Conservation (phyloP, 1,139 yeast genomes). For the Debaryomyces psychrophilus region DNA sequence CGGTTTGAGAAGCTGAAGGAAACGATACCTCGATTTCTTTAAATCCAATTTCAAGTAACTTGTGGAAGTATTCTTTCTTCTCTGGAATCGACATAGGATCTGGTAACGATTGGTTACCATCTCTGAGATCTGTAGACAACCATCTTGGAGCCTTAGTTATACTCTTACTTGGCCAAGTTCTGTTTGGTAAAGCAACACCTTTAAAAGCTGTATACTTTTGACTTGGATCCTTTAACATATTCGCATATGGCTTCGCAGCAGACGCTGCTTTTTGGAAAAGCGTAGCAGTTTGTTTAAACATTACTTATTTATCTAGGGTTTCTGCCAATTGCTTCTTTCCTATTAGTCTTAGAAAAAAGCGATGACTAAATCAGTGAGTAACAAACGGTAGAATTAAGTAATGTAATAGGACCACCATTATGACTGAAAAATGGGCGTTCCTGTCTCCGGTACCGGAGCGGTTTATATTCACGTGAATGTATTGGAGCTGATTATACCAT, state of each 20-base stretch:
- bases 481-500: background rate
- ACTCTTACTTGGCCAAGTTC: constrained; percentile 47
- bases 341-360: constrained; percentile 6
- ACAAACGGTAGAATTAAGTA: background rate
- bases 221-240: constrained; percentile 48
- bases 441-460: constrained; percentile 6
- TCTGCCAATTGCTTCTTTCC: constrained; percentile 3
- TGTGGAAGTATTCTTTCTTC: constrained; percentile 49
- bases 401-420: constrained; percentile 1
- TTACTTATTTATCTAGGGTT: constrained; percentile 12
- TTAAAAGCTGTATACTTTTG: constrained; percentile 43
- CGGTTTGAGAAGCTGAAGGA: constrained; percentile 54
- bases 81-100: constrained; percentile 53
- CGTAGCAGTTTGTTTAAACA: constrained; percentile 30
- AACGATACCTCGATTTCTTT: constrained; percentile 54
- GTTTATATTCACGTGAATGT: background rate
- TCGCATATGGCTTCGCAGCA: constrained; percentile 21
- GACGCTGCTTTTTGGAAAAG: constrained; percentile 33
- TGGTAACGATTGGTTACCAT: constrained; percentile 53
- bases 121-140: constrained; percentile 54
- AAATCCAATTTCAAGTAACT: constrained; percentile 49
- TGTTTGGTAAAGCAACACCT: constrained; percentile 40
- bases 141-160: constrained; percentile 50
- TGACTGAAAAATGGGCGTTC: background rate
- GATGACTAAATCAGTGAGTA: constrained; percentile 1